A percentile compares a stretch with the other conserved stretches of the same genome.
Evolutionary conservation across 768 basidiomycete species (phyloP).

Genomic region (Botryobasidium botryosum): DNA sequence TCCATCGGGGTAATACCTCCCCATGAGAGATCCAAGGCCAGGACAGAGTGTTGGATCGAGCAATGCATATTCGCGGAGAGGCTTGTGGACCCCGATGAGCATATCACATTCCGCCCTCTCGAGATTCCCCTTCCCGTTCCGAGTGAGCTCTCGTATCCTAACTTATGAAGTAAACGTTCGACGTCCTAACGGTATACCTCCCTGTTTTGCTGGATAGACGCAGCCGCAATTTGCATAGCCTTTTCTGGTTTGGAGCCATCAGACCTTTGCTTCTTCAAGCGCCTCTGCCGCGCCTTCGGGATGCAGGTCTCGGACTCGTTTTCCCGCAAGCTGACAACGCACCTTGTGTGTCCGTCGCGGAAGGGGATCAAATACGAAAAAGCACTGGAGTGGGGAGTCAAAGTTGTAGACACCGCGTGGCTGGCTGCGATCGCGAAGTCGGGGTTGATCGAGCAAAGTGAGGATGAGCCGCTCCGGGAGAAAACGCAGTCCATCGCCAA

Average conservation of each 20-base stretch:
- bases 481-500: too few relatives aligned
- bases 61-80: conserved; percentile 60
- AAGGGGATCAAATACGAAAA: conserved; percentile 61
- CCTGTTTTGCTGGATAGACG: neutral
- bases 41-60: conserved; percentile 93
- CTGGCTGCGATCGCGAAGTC: too few relatives aligned
- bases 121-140: conserved; percentile 37
- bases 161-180: too few relatives aligned
- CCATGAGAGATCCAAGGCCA: conserved; percentile 16
- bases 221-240: conserved; percentile 38
- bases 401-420: conserved; percentile 59
- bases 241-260: conserved; percentile 59
- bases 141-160: conserved; percentile 25
- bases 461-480: too few relatives aligned
- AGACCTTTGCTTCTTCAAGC: conserved; percentile 44
- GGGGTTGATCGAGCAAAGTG: too few relatives aligned
- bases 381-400: conserved; percentile 62
- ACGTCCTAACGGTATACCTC: neutral
- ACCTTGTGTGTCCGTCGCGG: conserved; percentile 60
- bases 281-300: conserved; percentile 56
- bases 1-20: conserved; percentile 2
- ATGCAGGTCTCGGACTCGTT: conserved; percentile 34
- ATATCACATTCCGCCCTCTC: conserved; percentile 56
- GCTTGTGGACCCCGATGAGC: conserved; percentile 48
- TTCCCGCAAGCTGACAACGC: conserved; percentile 46